Evolutionary conservation across 495 filamentous ascomycete genomes (phyloP).

Genomic region (Aspergillus indologenus): DNA sequence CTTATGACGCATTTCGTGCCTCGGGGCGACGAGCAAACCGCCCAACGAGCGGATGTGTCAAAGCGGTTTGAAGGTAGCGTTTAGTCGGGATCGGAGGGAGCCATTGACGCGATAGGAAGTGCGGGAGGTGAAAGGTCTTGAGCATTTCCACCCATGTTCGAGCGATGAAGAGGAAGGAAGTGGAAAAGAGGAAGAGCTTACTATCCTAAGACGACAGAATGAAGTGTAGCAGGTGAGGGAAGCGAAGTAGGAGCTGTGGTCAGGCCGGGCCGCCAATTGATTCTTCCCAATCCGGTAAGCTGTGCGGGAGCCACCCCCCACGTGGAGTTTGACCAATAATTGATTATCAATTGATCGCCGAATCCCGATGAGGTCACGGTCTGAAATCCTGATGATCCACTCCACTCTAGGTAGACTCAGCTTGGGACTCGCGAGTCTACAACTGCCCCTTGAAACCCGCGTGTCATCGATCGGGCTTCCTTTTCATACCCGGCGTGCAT

Average conservation of each 20-base stretch:
- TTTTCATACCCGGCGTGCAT: not conserved
- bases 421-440: not conserved
- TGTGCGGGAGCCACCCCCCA: not conserved
- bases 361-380: not conserved
- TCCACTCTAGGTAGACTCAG: not conserved
- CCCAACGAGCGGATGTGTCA: too few relatives aligned
- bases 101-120: too few relatives aligned
- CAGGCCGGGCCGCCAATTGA: too few relatives aligned
- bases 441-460: not conserved
- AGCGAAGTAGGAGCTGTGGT: too few relatives aligned
- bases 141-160: too few relatives aligned
- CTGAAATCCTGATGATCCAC: too few relatives aligned
- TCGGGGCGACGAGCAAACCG: too few relatives aligned
- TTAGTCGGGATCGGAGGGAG: not conserved
- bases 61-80: not conserved
- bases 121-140: too few relatives aligned
- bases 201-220: too few relatives aligned
- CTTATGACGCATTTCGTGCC: too few relatives aligned
- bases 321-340: not conserved
- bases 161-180: not conserved
- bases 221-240: too few relatives aligned
- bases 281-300: not conserved
- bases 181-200: not conserved
- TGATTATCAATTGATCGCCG: not conserved
- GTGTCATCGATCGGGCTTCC: not conserved